Conservation (phyloP, 1,284 basidiomycete genomes). For the Sparassis latifolia region DNA sequence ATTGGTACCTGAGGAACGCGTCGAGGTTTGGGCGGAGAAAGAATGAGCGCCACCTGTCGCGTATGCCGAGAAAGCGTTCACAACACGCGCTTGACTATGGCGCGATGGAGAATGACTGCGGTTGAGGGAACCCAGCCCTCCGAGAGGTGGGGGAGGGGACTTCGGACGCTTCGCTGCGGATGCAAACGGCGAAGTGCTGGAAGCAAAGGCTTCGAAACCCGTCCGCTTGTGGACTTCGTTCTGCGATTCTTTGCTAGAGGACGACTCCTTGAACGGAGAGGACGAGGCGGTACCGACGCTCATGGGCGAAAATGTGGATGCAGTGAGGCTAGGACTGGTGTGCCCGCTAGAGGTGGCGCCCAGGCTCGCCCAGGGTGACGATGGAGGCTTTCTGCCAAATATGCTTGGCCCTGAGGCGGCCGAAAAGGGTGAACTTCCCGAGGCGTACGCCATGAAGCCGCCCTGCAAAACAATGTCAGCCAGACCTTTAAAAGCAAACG, state of each 20-base stretch:
- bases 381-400: constrained; percentile 37
- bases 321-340: constrained; percentile 8
- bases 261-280: constrained; percentile 6
- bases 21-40: constrained; percentile 39
- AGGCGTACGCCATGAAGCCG: constrained; percentile 73
- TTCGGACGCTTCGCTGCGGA: constrained; percentile 32
- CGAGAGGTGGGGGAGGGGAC: constrained; percentile 22
- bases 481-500: background rate
- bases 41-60: constrained; percentile 40
- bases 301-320: constrained; percentile 10
- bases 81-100: constrained; percentile 10
- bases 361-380: constrained; percentile 16
- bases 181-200: constrained; percentile 66
- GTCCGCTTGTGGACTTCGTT: constrained; percentile 21
- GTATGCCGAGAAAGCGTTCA: constrained; percentile 59
- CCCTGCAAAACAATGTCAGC: constrained; percentile 23
- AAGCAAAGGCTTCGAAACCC: constrained; percentile 73
- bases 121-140: constrained; percentile 10
- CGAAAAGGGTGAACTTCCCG: constrained; percentile 62
- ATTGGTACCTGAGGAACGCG: too few species aligned
- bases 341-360: constrained; percentile 17
- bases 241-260: constrained; percentile 6
- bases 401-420: constrained; percentile 60
- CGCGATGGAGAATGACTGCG: constrained; percentile 21
- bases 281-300: constrained; percentile 2